These are phyloP conservation scores for Penicillium olsonii DNA, from an alignment of 2,329 filamentous ascomycete species.

Conservation along the genomic window DNA sequence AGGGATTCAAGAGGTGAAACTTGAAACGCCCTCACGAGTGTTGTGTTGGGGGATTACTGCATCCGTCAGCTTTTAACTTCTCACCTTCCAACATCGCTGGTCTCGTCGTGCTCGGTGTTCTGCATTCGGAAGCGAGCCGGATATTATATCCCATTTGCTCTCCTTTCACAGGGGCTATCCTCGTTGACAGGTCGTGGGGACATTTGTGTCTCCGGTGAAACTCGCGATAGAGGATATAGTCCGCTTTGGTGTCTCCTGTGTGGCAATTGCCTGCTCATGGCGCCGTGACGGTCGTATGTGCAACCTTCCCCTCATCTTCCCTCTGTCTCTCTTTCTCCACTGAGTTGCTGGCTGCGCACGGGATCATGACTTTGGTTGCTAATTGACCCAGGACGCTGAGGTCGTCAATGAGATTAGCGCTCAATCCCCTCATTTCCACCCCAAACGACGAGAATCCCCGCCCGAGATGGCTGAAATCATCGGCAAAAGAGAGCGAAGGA, in stretches of 20 bases:
- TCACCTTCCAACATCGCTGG: conserved; percentile 2
- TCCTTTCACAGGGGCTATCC: too few species aligned
- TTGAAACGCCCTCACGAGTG: conserved; percentile 6
- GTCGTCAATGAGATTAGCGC: conserved; percentile 34
- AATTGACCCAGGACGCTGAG: conserved; percentile 24
- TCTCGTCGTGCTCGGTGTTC: too few species aligned
- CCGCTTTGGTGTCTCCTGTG: conserved; percentile 7
- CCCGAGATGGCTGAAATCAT: conserved; percentile 35
- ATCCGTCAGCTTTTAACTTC: conserved; percentile 26
- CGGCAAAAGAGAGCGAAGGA: conserved; percentile 38
- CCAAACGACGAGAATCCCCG: conserved; percentile 5
- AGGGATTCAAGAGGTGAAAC: not conserved
- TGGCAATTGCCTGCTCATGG: conserved; percentile 33
- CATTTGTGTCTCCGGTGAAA: too few species aligned
- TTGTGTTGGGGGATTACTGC: conserved; percentile 15
- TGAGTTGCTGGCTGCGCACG: not conserved
- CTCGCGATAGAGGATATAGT: too few species aligned
- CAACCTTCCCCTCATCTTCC: conserved; percentile 24
- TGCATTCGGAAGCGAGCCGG: too few species aligned
- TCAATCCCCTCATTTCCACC: conserved; percentile 15
- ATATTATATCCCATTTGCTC: not conserved
- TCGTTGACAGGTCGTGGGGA: too few species aligned
- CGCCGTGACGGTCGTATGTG: conserved; percentile 35
- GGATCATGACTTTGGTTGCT: not conserved
- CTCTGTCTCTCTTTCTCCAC: conserved; percentile 8